Evolutionary conservation across 1,284 basidiomycete genomes (phyloP), one percentile per base, ranked within the genome.

Genomic region (Pyrrhoderma lamaoense): DNA sequence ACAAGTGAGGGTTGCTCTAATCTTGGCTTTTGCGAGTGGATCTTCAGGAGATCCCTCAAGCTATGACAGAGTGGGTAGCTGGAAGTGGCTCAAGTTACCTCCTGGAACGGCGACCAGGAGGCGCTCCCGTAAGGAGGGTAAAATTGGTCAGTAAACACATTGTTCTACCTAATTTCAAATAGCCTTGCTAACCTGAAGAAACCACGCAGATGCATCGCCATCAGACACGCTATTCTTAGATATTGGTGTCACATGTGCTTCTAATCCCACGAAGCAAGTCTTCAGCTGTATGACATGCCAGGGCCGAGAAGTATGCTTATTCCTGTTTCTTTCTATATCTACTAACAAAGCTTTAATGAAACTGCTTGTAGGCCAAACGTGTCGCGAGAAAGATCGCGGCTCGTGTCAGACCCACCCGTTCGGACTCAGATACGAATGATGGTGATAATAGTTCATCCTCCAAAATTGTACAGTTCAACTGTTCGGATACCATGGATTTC

Each of bases 381-480:
- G 80, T 91, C 38, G 89, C 90, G 50, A 83, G 91, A 63, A 88
- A 92, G 65, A 72, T 90, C 45, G 88, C 89, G 16, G 79, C 86
- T 18, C 81, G 88, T 38, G 80, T 90, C 18, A 71, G 85, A 47
- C 88, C 88, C 42, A 73, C 80, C 43, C 79, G 80, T 47, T 85
- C 84, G n/a, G 85, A 89, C 62, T 79, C 82, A n/a, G 85, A 89
- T 27, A 76, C 77, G 14, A 65, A 56, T 59, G 65, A 67, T 60
- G 72, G 67, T 47, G 73, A 73, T 47, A 75, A 77, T 43, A 84
- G 88, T 71, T 83, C 88, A 56, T 80, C 81, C 8, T 88, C 86
- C 47, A 87, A 83, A 58, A 93, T 97, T 57, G 84, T 96, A 49
- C 84, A 96, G 54, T 99, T 99, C 73, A 99, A 99, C 64, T 97